A percentile compares a stretch with the other conserved stretches of the same genome.
Evolutionary conservation across 257 asterid species (phyloP).

Genomic region (Coffea canephora): DNA sequence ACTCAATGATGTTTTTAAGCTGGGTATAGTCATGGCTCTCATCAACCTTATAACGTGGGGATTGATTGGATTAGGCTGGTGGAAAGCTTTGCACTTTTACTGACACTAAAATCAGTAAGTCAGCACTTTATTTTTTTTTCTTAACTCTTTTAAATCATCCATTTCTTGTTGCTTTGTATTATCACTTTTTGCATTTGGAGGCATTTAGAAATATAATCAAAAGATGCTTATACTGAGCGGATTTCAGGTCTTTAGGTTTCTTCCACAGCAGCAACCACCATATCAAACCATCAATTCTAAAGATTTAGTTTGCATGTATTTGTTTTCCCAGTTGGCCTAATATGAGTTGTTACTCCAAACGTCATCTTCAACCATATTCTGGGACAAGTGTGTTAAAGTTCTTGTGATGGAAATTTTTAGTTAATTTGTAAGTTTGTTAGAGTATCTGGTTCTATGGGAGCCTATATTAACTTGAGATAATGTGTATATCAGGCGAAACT

Average conservation of each 20-base stretch:
- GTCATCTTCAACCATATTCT: neutral
- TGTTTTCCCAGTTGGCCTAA: neutral
- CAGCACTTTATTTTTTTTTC: neutral
- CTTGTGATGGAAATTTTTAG: neutral
- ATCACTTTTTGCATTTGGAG: neutral
- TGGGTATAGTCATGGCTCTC: constrained; percentile 67
- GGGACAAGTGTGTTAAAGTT: neutral
- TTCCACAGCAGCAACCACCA: neutral
- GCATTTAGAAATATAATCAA: neutral
- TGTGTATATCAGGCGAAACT: too few relatives aligned
- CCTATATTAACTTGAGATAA: too few relatives aligned
- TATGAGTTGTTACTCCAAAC: too few relatives aligned
- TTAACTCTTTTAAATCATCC: neutral
- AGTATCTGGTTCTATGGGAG: too few relatives aligned
- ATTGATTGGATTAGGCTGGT: constrained; percentile 72
- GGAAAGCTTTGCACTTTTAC: constrained; percentile 84
- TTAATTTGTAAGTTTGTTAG: too few relatives aligned
- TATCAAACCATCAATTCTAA: neutral
- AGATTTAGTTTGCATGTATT: neutral
- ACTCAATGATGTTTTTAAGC: constrained; percentile 50
- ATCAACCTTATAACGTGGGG: constrained; percentile 59
- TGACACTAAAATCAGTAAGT: constrained; percentile 34
- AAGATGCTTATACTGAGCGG: neutral
- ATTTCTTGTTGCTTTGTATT: neutral
- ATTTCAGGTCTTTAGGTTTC: neutral